Percentiles rank a stretch among this genome's conserved stretches.
These are phyloP conservation scores for Cardamine resedifolia DNA, from an alignment of 345 rosid genomes.

Conservation along the genomic window DNA sequence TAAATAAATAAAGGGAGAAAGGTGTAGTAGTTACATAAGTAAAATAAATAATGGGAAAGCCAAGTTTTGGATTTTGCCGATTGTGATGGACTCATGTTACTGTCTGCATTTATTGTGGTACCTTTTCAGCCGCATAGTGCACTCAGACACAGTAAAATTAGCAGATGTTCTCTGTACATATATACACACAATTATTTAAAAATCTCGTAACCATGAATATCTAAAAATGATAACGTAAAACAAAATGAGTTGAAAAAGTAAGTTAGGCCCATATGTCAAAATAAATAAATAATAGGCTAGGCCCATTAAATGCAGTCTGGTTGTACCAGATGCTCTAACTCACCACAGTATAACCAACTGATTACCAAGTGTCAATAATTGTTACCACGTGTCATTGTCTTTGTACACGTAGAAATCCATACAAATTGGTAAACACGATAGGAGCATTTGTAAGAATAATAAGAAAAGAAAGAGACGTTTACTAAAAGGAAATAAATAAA, in stretches of 20 bases:
- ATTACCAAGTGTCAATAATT: neutral
- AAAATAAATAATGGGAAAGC: constrained; percentile 24
- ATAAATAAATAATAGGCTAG: no score
- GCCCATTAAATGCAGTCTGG: neutral
- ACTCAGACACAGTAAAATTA: constrained; percentile 20
- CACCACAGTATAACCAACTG: neutral
- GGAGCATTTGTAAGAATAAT: neutral
- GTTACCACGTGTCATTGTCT: neutral
- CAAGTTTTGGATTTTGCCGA: constrained; percentile 7
- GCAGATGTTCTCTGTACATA: constrained; percentile 6
- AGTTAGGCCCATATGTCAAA: neutral
- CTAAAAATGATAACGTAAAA: neutral
- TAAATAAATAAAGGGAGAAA: neutral
- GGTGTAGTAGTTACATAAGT: constrained; percentile 5
- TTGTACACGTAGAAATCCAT: neutral
- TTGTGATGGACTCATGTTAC: constrained; percentile 22
- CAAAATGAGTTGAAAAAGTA: no score
- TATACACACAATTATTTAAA: no score
- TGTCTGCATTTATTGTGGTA: constrained; percentile 25
- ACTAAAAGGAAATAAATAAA: neutral
- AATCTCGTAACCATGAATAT: neutral
- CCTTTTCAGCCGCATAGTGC: constrained; percentile 23
- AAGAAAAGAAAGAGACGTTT: neutral
- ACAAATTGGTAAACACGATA: neutral
- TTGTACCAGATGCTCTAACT: neutral